Evolutionary conservation across 1,284 basidiomycete species (phyloP), one percentile per base, ranked within the genome.

Genomic region (Tranzscheliella williamsii): DNA sequence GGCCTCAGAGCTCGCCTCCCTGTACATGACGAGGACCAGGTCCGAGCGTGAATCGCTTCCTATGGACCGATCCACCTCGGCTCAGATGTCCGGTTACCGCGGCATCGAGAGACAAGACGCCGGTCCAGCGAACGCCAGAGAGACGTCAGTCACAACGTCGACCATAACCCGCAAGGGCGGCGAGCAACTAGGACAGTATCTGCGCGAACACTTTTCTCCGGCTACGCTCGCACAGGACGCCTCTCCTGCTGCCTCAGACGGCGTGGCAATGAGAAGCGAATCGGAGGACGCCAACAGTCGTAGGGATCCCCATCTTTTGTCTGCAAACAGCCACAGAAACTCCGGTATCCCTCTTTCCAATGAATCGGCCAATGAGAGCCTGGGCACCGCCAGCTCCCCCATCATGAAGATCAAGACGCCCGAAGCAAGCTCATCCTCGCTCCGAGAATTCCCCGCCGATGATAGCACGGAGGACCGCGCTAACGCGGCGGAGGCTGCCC

Each of bases 321-420:
- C 27, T 29, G 27, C n/a, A n/a, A 29, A 29, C 27, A 29, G 27
- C n/a, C 27, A 29, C n/a, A n/a, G 9, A 8, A 33, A 9, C 11
- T 37, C 35, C 9, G 35, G 23, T 16, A 6, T 37, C 12, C 9
- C 33, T 33, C 48, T 29, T 31, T 36, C 52, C 21, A 23, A 35
- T 22, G 48, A 44, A 40, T 38, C 41, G 0, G 38, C 33, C 23
- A 36, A 43, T 9, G 38, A 33, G 33, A 62, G 58, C 44, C 18
- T 42, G 4, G 55, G 49, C 21, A 39, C 42, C 15, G 24, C 46
- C 9, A 42, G 44, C 41, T 62, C 58, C 9, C 52, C 52, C 6
- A 62, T 62, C 36, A 62, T 62, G 58, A 62, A 55, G 44, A 40
- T 62, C 29, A 47, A 33, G 5, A 35, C 47, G 4, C 47, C 48